Evolutionary conservation across 768 basidiomycete species (phyloP).

Genomic region (Boletus subcaerulescens): DNA sequence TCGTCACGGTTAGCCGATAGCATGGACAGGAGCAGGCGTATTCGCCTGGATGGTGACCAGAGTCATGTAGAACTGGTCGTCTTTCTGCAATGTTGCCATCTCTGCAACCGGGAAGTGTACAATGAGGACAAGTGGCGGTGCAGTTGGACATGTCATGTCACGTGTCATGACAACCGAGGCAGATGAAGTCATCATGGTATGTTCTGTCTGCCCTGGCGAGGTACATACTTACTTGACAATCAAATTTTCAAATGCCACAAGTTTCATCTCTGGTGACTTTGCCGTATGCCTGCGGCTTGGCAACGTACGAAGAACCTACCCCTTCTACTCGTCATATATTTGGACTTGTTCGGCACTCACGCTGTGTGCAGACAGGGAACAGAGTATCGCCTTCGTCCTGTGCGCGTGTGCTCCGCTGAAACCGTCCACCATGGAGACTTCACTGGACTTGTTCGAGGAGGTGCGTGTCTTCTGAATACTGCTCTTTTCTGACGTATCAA

Average conservation of each 20-base stretch:
- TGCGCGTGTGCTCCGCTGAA: background rate
- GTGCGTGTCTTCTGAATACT: constrained; percentile 10
- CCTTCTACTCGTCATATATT: constrained; percentile 1
- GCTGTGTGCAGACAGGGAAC: background rate
- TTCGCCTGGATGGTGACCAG: constrained; percentile 14
- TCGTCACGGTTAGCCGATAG: background rate
- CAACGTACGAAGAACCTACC: background rate
- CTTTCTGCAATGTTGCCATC: constrained; percentile 1
- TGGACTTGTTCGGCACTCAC: constrained; percentile 4
- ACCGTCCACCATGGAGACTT: constrained; percentile 16
- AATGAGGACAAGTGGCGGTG: constrained; percentile 14
- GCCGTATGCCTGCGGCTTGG: background rate
- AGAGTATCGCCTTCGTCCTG: background rate
- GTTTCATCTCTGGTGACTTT: constrained; percentile 3
- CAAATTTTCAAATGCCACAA: constrained; percentile 11
- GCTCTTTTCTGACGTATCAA: background rate
- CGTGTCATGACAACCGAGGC: constrained; percentile 10
- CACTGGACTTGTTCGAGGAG: constrained; percentile 30
- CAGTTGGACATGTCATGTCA: constrained; percentile 6
- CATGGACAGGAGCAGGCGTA: background rate
- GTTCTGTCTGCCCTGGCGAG: background rate
- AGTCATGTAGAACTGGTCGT: constrained; percentile 17
- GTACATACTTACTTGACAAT: background rate
- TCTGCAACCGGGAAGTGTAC: background rate
- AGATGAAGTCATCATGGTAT: background rate